A percentile compares a stretch with the other conserved stretches of the same genome.
Evolutionary conservation across 768 basidiomycete genomes (phyloP).

Genomic region (Amanita brunnescens): DNA sequence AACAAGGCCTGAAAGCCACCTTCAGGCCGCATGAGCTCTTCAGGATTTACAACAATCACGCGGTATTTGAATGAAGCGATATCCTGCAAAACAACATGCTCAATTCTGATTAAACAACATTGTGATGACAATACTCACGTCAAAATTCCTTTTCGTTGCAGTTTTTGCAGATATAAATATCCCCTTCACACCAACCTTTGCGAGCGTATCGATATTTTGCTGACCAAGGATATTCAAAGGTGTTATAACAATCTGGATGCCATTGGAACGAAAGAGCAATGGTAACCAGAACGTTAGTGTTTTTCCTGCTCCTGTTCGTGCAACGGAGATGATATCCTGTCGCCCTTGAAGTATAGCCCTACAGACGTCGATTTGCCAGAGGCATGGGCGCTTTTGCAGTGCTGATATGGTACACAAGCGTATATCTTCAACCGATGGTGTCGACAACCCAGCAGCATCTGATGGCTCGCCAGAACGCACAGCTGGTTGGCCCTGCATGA

Average conservation of each 20-base stretch:
- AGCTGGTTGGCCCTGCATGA: too few relatives aligned
- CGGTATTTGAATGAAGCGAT: slow-evolving; percentile 7
- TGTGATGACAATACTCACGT: background rate
- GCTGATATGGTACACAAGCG: background rate
- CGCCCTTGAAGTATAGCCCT: slow-evolving; percentile 2
- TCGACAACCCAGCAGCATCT: background rate
- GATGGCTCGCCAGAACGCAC: too few relatives aligned
- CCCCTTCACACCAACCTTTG: background rate
- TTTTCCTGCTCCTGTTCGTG: slow-evolving; percentile 15
- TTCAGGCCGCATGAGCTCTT: slow-evolving; percentile 12
- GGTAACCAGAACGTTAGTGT: background rate
- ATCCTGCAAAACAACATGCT: slow-evolving; percentile 1
- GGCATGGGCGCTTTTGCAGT: slow-evolving; percentile 9
- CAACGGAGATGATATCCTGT: slow-evolving; percentile 14
- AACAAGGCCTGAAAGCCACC: slow-evolving; percentile 8
- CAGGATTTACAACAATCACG: slow-evolving; percentile 13
- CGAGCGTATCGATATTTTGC: slow-evolving; percentile 5
- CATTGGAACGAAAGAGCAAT: background rate
- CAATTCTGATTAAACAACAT: background rate
- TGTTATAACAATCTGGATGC: slow-evolving; percentile 7
- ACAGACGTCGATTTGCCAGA: slow-evolving; percentile 10
- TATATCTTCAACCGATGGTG: background rate
- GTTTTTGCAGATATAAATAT: slow-evolving; percentile 4
- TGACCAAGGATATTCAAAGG: slow-evolving; percentile 9
- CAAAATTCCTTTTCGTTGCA: slow-evolving; percentile 6